Evolutionary conservation across 176 grass and related monocot species (phyloP).

Genomic region (Aegilops sharonensis): DNA sequence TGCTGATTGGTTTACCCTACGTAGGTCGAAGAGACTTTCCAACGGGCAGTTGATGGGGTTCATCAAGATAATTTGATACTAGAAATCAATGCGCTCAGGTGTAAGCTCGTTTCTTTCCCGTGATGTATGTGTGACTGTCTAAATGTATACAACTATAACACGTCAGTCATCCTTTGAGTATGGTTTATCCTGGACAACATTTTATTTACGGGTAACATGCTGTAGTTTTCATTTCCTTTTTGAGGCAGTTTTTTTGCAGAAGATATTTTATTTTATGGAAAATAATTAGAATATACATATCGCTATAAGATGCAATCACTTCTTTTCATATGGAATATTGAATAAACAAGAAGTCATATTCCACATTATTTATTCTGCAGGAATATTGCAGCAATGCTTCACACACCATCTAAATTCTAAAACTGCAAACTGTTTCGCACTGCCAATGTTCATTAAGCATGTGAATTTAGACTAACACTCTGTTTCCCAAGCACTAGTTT

Average conservation of each 20-base stretch:
- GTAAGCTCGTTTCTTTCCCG: conserved; percentile 31
- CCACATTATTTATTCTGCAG: neutral
- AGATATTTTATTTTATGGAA: neutral
- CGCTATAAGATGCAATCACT: neutral
- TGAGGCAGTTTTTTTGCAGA: neutral
- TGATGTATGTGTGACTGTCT: neutral
- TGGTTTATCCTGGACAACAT: conserved; percentile 6
- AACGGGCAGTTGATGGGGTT: conserved; percentile 60
- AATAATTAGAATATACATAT: neutral
- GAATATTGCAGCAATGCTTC: neutral
- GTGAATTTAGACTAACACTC: neutral
- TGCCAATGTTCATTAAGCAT: neutral
- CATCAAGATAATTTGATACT: conserved; percentile 84
- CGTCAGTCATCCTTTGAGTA: neutral
- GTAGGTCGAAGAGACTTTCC: conserved; percentile 96
- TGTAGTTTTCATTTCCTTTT: neutral
- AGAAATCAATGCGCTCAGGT: conserved; percentile 91
- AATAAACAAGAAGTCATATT: neutral
- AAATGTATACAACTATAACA: conserved; percentile 1
- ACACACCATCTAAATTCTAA: neutral
- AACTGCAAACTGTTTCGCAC: neutral
- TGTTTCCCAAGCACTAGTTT: neutral
- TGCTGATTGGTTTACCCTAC: conserved; percentile 26
- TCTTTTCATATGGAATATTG: neutral
- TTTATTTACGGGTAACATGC: neutral